Conservation (phyloP, 129 eudicot genomes). For the Calendula officinalis region DNA sequence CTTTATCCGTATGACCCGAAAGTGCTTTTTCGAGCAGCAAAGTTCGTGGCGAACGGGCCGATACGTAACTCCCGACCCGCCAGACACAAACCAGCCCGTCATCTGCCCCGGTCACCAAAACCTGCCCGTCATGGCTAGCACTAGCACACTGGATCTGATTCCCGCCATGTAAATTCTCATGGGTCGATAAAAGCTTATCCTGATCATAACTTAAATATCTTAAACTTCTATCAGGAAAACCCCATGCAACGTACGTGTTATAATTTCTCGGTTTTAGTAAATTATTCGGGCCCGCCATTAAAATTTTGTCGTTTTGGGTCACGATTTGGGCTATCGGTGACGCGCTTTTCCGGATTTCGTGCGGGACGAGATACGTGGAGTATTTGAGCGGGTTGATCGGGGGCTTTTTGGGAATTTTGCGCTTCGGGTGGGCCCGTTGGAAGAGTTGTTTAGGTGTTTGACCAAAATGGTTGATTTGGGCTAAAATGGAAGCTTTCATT, state of each 20-base stretch:
- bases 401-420: not conserved
- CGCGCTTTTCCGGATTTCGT: not conserved
- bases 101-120: not conserved
- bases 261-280: not conserved
- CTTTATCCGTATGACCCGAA: not conserved
- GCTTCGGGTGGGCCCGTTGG: not conserved
- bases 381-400: not conserved
- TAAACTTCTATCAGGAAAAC: not conserved
- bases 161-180: not conserved
- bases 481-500: not conserved
- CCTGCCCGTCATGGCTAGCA: not conserved
- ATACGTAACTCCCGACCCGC: not conserved
- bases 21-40: not conserved
- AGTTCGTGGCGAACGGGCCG: not conserved
- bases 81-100: not conserved
- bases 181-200: not conserved
- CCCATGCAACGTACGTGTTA: not conserved
- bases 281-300: not conserved
- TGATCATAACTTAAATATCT: not conserved
- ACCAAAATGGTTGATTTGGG: not conserved
- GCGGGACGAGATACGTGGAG: not conserved
- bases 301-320: not conserved
- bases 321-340: not conserved
- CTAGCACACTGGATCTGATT: not conserved
- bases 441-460: not conserved